Percentiles rank a stretch among this genome's conserved stretches.
phyloP scores from a whole-genome alignment of 805 yeast genomes.

The Barnettozyma botsteinii region DNA sequence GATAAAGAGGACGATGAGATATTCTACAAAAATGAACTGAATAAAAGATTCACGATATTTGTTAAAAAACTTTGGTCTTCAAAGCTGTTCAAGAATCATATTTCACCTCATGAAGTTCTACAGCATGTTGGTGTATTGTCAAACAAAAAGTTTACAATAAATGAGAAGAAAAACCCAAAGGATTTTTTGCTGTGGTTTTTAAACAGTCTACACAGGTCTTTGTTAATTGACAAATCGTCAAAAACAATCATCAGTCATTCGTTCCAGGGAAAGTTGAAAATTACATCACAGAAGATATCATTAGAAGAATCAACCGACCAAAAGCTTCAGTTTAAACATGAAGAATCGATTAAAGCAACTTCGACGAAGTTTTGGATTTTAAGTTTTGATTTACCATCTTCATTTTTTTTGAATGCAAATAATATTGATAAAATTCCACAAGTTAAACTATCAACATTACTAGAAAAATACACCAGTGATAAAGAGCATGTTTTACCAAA shows the following conservation, averaged over 20 bases:
- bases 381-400: slow-evolving; percentile 54
- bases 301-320: slow-evolving; percentile 21
- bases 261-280: slow-evolving; percentile 50
- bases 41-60: slow-evolving; percentile 39
- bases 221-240: slow-evolving; percentile 11
- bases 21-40: slow-evolving; percentile 29
- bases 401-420: slow-evolving; percentile 47
- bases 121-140: slow-evolving; percentile 42
- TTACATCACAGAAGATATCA: slow-evolving; percentile 26
- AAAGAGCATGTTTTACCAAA: slow-evolving; percentile 30
- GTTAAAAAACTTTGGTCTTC: slow-evolving; percentile 62
- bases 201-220: slow-evolving; percentile 36
- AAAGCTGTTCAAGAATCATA: slow-evolving; percentile 49
- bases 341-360: slow-evolving; percentile 5
- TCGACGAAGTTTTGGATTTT: slow-evolving; percentile 44
- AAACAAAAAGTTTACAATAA: slow-evolving; percentile 36
- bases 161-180: slow-evolving; percentile 45
- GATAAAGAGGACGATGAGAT: slow-evolving; percentile 10
- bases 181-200: slow-evolving; percentile 56
- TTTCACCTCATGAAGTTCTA: slow-evolving; percentile 63
- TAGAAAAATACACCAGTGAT: slow-evolving; percentile 36
- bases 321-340: slow-evolving; percentile 11
- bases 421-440: slow-evolving; percentile 48
- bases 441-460: slow-evolving; percentile 36
- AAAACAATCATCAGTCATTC: slow-evolving; percentile 28